Evolutionary conservation across 2,329 filamentous ascomycete species (phyloP), one percentile per base, ranked within the genome.

Genomic region (Fusarium sp.): DNA sequence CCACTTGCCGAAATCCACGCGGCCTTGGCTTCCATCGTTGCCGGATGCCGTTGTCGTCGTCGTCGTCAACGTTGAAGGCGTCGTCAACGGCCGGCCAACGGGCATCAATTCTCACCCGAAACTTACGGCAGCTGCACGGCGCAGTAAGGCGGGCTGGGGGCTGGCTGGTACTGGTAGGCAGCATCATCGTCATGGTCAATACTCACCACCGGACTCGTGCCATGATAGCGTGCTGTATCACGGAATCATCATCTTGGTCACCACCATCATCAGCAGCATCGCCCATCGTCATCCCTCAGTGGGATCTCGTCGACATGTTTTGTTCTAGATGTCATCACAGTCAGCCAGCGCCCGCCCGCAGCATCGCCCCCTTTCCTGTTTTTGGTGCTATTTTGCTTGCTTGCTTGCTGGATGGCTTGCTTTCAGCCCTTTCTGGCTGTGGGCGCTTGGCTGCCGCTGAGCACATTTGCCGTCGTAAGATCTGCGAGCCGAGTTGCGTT

Each of bases 381-480:
- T 64, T 70, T 59, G 64, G 68, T 70, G 71, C 64, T 64, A 59
- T 71, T 67, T 72, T 32, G 27, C 27, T 35, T 69, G 48, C 66
- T 64, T 43, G n/a, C 52, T 35, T n/a, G 43, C 10, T 20, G 20
- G 20, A 20, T 48, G 13, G 48, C 66, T 64, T 43, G n/a, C 52
- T 35, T n/a, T 34, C 52, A 32, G 27, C 32, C 52, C 68, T 39
- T 9, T 68, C 64, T 58, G 34, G 54, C 48, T 66, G 64, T 71
- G 71, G 67, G 48, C 18, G 48, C 73, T 72, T 52, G 48, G 48
- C 48, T 52, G 25, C 43, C 43, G 64, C 61, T 68, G 67, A 60
- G 64, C 64, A 61, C 60, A 45, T 58, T 66, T 64, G 57, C 67
- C 52, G 66, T 74, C 70, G 72, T 76, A 76, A 78, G 74, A 77